Evolutionary conservation across 257 asterid species (phyloP).

Genomic region (Solanum ossicruentum): DNA sequence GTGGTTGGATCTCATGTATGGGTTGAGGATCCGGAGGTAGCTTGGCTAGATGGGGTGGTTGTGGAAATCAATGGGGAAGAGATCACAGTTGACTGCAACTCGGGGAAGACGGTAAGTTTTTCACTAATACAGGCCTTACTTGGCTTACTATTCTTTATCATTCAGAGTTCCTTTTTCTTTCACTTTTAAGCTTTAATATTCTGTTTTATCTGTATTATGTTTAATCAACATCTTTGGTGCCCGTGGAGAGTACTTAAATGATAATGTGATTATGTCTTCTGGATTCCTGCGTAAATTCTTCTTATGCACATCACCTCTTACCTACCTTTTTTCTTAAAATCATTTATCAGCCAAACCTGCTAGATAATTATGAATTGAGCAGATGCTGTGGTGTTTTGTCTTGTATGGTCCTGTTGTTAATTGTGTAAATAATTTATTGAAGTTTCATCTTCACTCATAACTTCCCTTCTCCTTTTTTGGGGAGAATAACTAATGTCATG

Average conservation of each 20-base stretch:
- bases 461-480: neutral
- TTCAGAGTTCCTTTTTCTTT: neutral
- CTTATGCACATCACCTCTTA: too few species aligned
- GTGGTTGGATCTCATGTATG: slow-evolving; percentile 87
- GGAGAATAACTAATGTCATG: neutral
- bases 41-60: slow-evolving; percentile 87
- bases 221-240: neutral
- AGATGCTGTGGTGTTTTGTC: too few species aligned
- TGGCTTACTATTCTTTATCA: neutral
- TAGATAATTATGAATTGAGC: too few species aligned
- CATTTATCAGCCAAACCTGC: too few species aligned
- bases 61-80: slow-evolving; percentile 52
- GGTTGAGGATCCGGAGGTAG: slow-evolving; percentile 84
- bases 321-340: too few species aligned
- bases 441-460: neutral
- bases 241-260: neutral
- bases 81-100: slow-evolving; percentile 47
- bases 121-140: neutral
- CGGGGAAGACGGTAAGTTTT: slow-evolving; percentile 61
- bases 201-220: neutral
- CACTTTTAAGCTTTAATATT: neutral
- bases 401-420: neutral
- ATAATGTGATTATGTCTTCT: neutral
- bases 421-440: neutral
- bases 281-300: neutral